Evolutionary conservation across 73 alveolate species (phyloP), one percentile per base, ranked within the genome.

Genomic region (Paramecium sonneborni): DNA sequence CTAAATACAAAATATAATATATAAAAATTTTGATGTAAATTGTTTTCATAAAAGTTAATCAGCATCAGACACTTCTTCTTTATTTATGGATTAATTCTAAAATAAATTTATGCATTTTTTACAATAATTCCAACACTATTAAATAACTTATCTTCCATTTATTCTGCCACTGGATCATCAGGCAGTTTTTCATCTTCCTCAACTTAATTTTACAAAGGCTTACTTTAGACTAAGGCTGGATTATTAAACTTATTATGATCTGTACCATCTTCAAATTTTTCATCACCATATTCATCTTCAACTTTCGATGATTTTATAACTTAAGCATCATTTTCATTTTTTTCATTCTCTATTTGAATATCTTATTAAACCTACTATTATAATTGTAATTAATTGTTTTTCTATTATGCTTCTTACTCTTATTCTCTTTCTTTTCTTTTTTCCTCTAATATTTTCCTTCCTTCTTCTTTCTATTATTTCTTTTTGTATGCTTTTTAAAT

Each of bases 11-110:
- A n/a, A 52, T 52, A 6, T 18, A 52, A 52, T 52, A n/a, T 52
- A 52, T 52, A 52, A 52, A 20, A 52, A 18, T 52, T 6, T 52
- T 52, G 68, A 52, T 52, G 26, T 52, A 52, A 52, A 52, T 52
- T 15, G 68, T 35, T 38, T 28, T 79, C 90, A 79, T 10, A 79
- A 79, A 30, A 14, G 28, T 44, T 79, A 10, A 23, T 79, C 90
- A 23, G 90, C 90, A 79, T 79, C 76, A 37, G 90, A 41, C 10
- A 79, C 72, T 18, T 79, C 90, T 46, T 43, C 74, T 28, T 79
- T 43, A 43, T 79, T 38, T 9, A 79, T 79, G 18, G 76, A 43
- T 39, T 79, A 21, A 1, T 43, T 2, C 90, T 79, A 79, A 79
- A 39, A 20, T 44, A 79, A 32, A 35, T 30, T 79, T 41, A 39